Conservation (phyloP, 208 protist genomes). For the Trypanosomatidae sp. region DNA sequence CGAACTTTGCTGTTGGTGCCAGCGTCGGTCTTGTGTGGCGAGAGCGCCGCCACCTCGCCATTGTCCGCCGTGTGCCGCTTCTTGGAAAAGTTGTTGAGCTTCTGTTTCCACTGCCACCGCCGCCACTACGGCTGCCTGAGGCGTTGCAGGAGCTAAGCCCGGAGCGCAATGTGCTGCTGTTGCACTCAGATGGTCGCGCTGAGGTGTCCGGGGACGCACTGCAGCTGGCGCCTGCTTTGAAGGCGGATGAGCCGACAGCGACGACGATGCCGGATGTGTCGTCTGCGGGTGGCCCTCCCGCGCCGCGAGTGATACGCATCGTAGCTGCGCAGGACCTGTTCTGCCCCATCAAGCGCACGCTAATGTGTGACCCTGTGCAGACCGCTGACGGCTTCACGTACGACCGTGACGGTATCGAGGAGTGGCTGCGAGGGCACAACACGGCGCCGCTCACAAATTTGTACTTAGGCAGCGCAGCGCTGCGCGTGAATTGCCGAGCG, state of each 20-base stretch:
- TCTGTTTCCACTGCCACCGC: conserved; percentile 28
- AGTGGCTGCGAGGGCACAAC: conserved; percentile 53
- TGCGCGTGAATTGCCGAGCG: conserved; percentile 36
- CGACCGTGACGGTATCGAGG: conserved; percentile 74
- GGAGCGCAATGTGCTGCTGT: conserved; percentile 20
- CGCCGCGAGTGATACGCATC: not conserved
- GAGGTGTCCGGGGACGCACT: conserved; percentile 24
- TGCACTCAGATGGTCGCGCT: conserved; percentile 7
- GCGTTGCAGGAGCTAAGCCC: conserved; percentile 31
- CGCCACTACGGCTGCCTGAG: conserved; percentile 28
- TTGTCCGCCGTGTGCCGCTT: conserved; percentile 10
- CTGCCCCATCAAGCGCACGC: conserved; percentile 77
- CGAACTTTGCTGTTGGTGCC: conserved; percentile 29
- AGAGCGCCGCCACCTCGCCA: conserved; percentile 8
- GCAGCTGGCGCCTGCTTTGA: conserved; percentile 4
- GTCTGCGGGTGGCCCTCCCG: not conserved
- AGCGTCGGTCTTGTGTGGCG: conserved; percentile 22
- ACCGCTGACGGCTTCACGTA: conserved; percentile 87
- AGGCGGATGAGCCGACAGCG: not conserved
- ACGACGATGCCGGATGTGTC: not conserved
- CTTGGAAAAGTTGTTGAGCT: conserved; percentile 16
- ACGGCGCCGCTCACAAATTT: conserved; percentile 75
- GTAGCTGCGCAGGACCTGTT: conserved; percentile 33
- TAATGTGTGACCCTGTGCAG: conserved; percentile 88
- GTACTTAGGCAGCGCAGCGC: conserved; percentile 17